These are phyloP conservation scores for Marasmius fiardii DNA, from an alignment of 1,284 basidiomycete genomes.

Conservation along the genomic window DNA sequence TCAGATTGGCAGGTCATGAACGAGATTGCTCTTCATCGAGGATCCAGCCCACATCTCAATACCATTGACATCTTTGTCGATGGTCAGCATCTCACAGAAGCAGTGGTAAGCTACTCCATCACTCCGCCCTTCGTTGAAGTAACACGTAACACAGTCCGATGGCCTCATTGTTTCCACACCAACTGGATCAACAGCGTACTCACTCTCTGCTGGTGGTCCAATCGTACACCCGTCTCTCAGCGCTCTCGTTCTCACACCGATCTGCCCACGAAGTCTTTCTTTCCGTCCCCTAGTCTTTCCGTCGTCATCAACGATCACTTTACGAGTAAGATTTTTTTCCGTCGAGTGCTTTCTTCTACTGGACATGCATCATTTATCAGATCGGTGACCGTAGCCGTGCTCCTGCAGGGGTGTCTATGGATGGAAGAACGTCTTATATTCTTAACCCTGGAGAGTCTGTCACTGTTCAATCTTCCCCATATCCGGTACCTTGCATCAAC, in stretches of 20 bases:
- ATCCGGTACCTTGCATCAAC: constrained; percentile 92
- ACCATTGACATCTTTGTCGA: constrained; percentile 96
- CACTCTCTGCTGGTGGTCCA: constrained; percentile 92
- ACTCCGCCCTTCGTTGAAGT: constrained; percentile 9
- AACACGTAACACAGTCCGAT: constrained; percentile 64
- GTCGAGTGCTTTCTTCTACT: neutral
- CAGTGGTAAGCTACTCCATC: constrained; percentile 65
- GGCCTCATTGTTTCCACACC: constrained; percentile 87
- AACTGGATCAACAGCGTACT: constrained; percentile 75
- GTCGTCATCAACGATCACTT: constrained; percentile 75
- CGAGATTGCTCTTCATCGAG: constrained; percentile 91
- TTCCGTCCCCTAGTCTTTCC: constrained; percentile 94
- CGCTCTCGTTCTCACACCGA: constrained; percentile 89
- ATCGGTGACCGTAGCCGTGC: constrained; percentile 85
- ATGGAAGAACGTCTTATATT: constrained; percentile 81
- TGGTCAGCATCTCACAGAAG: constrained; percentile 92
- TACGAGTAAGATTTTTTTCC: constrained; percentile 51
- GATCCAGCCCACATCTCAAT: constrained; percentile 88
- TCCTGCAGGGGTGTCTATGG: constrained; percentile 88
- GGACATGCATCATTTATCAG: constrained; percentile 34
- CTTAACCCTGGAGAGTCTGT: constrained; percentile 84
- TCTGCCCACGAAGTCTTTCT: constrained; percentile 90
- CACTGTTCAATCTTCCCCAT: constrained; percentile 81
- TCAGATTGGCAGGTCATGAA: constrained; percentile 97
- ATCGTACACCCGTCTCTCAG: constrained; percentile 94